Evolutionary conservation across 2,329 filamentous ascomycete species (phyloP), one percentile per base, ranked within the genome.

Genomic region (Fusarium longipes): DNA sequence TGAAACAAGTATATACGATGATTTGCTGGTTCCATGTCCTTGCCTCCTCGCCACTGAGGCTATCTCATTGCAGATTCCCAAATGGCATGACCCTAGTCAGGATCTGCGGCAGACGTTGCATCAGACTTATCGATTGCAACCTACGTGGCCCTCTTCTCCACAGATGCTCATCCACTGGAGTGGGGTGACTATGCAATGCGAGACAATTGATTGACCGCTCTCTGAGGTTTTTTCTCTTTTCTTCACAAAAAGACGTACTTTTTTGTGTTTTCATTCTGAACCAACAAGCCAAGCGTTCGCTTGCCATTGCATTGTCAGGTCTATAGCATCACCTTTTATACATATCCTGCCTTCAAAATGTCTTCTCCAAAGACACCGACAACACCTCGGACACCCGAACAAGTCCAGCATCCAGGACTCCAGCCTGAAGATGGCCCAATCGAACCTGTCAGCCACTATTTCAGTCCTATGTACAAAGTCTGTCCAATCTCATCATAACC

Each of bases 191-290:
- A 59, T 32, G 56, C 42, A 50, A 50, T 51, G 24, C n/a, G 53
- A 59, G 53, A 58, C 50, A 36, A 59, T 42, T 59, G 45, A 59
- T 59, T 59, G 53, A 59, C 53, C 56, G 56, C 56, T 54, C 27
- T 59, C 53, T 59, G 29, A 58, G 35, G 15, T 50, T 50, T 59
- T 40, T 59, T 39, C 20, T 57, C 30, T 45, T 38, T 49, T 33
- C 32, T n/a, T 49, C 32, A 12, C 38, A 32, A 29, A n/a, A 45
- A 29, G 18, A 11, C 17, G 15, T n/a, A n/a, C n/a, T n/a, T 27
- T n/a, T 48, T 50, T 36, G 4, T 27, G 27, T 52, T 44, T 20
- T 5, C 18, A 17, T 20, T 14, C 35, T 11, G 10, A 27, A 33
- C 51, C 40, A 58, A 42, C 52, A 48, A 10, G 29, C 12, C 12